phyloP scores from a whole-genome alignment of 2,329 filamentous ascomycete species.

The Alternaria metachromatica region DNA sequence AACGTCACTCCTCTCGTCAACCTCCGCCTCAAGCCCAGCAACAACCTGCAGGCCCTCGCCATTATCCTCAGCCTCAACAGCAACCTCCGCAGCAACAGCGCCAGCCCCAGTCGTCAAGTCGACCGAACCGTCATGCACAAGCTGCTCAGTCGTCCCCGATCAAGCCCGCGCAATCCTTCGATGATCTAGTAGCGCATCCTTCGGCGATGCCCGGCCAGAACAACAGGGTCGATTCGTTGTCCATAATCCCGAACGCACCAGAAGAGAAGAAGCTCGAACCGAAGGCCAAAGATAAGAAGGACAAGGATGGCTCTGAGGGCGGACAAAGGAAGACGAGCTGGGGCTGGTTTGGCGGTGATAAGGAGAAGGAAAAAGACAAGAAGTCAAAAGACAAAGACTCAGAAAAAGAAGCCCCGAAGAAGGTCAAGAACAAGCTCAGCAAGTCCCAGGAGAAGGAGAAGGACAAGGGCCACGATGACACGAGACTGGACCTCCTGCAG shows the following conservation, averaged over 20 bases:
- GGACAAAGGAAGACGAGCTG: constrained; percentile 77
- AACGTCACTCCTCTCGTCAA: constrained; percentile 59
- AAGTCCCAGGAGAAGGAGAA: constrained; percentile 64
- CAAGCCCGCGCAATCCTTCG: constrained; percentile 59
- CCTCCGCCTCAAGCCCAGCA: constrained; percentile 34
- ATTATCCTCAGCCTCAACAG: constrained; percentile 13
- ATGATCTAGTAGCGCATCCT: constrained; percentile 70
- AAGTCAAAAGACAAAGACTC: constrained; percentile 59
- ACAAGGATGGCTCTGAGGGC: constrained; percentile 70
- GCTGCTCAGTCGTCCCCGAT: constrained; percentile 46
- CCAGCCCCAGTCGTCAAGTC: constrained; percentile 23
- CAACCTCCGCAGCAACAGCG: constrained; percentile 26
- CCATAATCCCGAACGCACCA: constrained; percentile 77
- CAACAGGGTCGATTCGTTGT: constrained; percentile 74
- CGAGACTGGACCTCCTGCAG: constrained; percentile 84
- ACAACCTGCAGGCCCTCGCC: constrained; percentile 26
- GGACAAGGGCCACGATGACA: constrained; percentile 70
- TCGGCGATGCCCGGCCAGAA: constrained; percentile 74
- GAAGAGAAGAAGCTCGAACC: constrained; percentile 77
- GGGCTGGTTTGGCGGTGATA: constrained; percentile 74
- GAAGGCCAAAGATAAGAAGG: constrained; percentile 74
- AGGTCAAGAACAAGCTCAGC: constrained; percentile 68
- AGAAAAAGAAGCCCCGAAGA: constrained; percentile 48
- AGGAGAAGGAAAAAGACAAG: constrained; percentile 73
- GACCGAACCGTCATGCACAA: constrained; percentile 40